Percentiles rank a stretch among this genome's conserved stretches.
Conservation (phyloP, 352 stramenopile species). For the Phytophthora syringae region DNA sequence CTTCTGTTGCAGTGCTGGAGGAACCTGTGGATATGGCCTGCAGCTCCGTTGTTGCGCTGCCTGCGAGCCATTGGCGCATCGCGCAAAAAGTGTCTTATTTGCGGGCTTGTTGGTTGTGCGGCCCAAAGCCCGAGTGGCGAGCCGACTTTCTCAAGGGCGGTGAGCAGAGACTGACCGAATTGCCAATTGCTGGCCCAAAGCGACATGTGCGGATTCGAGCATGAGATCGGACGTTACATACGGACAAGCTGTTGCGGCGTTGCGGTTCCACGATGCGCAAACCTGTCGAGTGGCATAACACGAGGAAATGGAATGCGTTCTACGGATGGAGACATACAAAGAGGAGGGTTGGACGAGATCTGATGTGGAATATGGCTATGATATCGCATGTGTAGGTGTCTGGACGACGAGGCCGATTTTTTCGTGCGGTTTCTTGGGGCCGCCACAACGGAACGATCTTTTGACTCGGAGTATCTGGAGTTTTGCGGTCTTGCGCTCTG, state of each 20-base stretch:
- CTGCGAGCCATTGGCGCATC: slow-evolving; percentile 33
- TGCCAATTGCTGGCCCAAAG: slow-evolving; percentile 19
- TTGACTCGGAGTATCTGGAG: not conserved
- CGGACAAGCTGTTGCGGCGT: slow-evolving; percentile 10
- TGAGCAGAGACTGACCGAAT: slow-evolving; percentile 21
- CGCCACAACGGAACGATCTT: slow-evolving; percentile 6
- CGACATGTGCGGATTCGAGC: slow-evolving; percentile 38
- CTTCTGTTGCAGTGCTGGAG: not conserved
- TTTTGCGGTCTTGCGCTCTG: not conserved
- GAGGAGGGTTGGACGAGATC: not conserved
- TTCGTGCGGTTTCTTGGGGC: too few species aligned
- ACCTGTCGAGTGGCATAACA: not conserved
- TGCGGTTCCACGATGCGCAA: slow-evolving; percentile 13
- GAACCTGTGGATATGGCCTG: too few species aligned
- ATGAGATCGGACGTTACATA: slow-evolving; percentile 38
- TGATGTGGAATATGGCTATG: slow-evolving; percentile 9
- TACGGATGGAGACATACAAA: not conserved
- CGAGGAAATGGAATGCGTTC: not conserved
- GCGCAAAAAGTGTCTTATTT: slow-evolving; percentile 10
- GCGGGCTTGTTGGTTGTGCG: slow-evolving; percentile 8
- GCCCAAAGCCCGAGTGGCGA: slow-evolving; percentile 31
- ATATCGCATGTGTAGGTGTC: not conserved
- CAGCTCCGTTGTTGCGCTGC: too few species aligned
- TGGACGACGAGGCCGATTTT: slow-evolving; percentile 9
- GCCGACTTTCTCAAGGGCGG: too few species aligned